Conservation (phyloP, 148 eudicot genomes). For the Arctostaphylos glauca region DNA sequence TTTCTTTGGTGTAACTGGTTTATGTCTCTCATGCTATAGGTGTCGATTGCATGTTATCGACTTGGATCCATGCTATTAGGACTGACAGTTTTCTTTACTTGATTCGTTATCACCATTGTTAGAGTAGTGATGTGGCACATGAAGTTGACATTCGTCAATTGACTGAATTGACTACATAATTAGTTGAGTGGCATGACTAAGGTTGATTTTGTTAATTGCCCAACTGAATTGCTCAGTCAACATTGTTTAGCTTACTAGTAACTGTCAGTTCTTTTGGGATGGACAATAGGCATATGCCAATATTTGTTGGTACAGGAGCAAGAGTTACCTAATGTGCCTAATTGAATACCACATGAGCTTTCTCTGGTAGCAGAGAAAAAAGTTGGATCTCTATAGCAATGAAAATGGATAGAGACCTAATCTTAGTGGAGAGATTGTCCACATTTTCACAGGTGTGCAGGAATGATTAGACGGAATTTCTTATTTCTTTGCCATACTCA, state of each 20-base stretch:
- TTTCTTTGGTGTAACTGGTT: conserved; percentile 12
- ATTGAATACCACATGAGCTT: background rate
- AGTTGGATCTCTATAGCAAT: background rate
- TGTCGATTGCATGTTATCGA: conserved; percentile 80
- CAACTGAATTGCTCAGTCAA: background rate
- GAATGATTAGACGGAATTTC: background rate
- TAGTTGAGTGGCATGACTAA: too few species aligned
- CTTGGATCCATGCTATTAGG: conserved; percentile 63
- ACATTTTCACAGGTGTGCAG: background rate
- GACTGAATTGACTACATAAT: background rate
- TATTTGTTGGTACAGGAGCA: background rate
- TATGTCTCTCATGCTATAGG: conserved; percentile 29
- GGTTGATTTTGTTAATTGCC: background rate
- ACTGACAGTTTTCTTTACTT: background rate
- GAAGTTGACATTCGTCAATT: background rate
- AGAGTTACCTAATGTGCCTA: background rate
- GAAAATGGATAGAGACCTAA: background rate
- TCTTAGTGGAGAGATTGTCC: background rate
- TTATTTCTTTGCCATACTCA: background rate
- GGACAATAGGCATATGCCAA: background rate
- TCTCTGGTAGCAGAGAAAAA: background rate
- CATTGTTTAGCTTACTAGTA: background rate
- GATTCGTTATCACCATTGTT: background rate
- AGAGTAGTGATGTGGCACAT: background rate
- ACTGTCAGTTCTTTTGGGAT: background rate